Base-by-base conservation (phyloP, 345 rosid genomes). In the Citrus maxima region DNA sequence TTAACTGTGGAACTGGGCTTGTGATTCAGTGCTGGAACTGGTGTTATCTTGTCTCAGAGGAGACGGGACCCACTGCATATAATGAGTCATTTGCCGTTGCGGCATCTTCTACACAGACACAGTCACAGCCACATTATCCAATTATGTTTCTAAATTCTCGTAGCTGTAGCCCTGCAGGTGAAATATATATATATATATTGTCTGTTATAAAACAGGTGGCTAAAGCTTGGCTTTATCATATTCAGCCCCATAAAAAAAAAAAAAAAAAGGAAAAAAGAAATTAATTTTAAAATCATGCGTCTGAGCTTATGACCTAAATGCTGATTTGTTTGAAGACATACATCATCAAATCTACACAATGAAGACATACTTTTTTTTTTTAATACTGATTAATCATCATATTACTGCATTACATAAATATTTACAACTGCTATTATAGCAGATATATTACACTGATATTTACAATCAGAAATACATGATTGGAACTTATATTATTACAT, bases 41-140 rank as follows among this genome's bases (percentile, higher is more conserved):
- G 76, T 28, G 46, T 58, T 58, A n/a, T 34, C 55, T 40, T 40
- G 55, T 72, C 46, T 72, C 42, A 24, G 10, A 56, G 16, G 51
- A 13, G 51, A 4, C 34, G 14, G 65, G 65, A 72, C 75, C 75
- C 75, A 73, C 34, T n/a, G n/a, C 66, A 37, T 35, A 59, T 73
- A 73, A 55, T n/a, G 51, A 46, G 51, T 46, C 51, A 13, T 12
- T 42, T 42, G 49, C 49, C 14, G 4, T 42, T 42, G 49, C 49
- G 49, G 38, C 62, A 10, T 72, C 30, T 32, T 55, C 75, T 10
- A 12, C 9, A 2, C 10, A 16, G 1, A 32, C 9, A 10, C 1
- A 16, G 1, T 3, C 4, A 5, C 10, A 42, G 6, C 34, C 21
- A 2, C 38, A 46, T 49, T 27, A 70, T 27, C 59, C 27, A n/a